A percentile compares a stretch with the other conserved stretches of the same genome.
Conservation (phyloP, 129 eudicot species). For the Tagetes patula region DNA sequence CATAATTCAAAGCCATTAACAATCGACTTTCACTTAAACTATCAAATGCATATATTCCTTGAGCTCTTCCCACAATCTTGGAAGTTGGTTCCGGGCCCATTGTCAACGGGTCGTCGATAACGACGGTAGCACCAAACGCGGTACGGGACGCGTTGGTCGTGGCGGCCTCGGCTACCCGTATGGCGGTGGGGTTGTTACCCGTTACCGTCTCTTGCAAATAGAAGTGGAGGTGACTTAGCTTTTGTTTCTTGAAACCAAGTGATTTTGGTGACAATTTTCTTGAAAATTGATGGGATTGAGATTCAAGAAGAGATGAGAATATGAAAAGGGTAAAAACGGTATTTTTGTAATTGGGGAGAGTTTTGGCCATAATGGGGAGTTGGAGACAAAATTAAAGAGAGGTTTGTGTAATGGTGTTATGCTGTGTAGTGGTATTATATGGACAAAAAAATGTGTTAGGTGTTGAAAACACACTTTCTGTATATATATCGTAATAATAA, state of each 20-base stretch:
- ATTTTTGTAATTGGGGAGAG: background rate
- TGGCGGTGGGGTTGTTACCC: slow-evolving; percentile 36
- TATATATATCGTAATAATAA: too few relatives aligned
- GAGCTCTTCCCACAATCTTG: slow-evolving; percentile 45
- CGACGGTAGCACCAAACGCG: slow-evolving; percentile 26
- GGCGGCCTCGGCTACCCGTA: slow-evolving; percentile 33
- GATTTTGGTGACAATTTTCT: slow-evolving; percentile 31
- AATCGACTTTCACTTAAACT: slow-evolving; percentile 10
- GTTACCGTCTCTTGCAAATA: slow-evolving; percentile 37
- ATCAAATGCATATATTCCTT: slow-evolving; percentile 45
- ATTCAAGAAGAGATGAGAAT: slow-evolving; percentile 11
- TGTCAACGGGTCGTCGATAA: slow-evolving; percentile 47
- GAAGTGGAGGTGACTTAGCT: slow-evolving; percentile 41
- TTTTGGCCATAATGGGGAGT: background rate
- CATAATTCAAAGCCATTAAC: slow-evolving; percentile 41
- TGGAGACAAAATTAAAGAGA: background rate
- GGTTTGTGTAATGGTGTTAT: background rate
- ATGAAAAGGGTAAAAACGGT: slow-evolving; percentile 18
- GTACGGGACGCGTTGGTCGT: slow-evolving; percentile 29
- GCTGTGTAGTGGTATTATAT: background rate
- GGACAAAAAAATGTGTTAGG: background rate
- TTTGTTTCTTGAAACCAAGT: slow-evolving; percentile 22
- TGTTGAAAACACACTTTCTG: background rate
- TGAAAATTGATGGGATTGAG: slow-evolving; percentile 30
- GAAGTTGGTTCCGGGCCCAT: slow-evolving; percentile 38